Base-by-base conservation (phyloP, 148 eudicot genomes). In the Cornus kousa region DNA sequence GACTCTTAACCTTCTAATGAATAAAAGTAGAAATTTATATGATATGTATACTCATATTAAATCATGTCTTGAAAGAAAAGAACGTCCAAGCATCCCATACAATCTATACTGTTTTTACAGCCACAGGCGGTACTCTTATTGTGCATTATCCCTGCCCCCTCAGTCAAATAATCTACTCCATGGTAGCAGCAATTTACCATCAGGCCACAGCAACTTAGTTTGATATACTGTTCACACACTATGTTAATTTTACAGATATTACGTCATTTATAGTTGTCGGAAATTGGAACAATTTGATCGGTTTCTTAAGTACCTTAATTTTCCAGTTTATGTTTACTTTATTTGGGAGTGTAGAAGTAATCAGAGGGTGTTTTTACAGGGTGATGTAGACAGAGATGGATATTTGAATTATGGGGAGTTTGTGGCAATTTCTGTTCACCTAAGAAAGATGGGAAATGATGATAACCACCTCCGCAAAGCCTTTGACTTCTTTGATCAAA, bases 391-490 rank as follows among this genome's bases (percentile, higher is more conserved):
- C 73, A 76, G 76, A 53, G 82, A 81, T 69, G 86, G 88, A 72
- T 57, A 59, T 70, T 68, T 86, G 48, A 73, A 79, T 39, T 86
- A 80, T 71, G 84, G 80, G 66, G 84, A 86, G 78, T 86, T 86
- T 76, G 76, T 83, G 12, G 86, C 88, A 69, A 69, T 86, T n/a
- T 68, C 84, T 2, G 78, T 86, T 39, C 88, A 86, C 74, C 81
- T 86, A 9, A 78, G 66, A 70, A 86, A 69, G 74, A 83, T 83
- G 82, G 86, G 78, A 23, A 76, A 77, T 31, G 88, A 77, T 28
- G 88, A 86, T 24, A 84, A 83, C 20, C 84, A 86, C 75, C 79
- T 86, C 13, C 84, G 78, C 46, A 80, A 83, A 71, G 86, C 88
- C 2, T 86, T 86, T 79, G 68, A 76, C 1, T 86, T 83, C 60